These are phyloP conservation scores for Jamesozyma jinghongensis DNA, from an alignment of 805 yeast species.

Conservation along the genomic window DNA sequence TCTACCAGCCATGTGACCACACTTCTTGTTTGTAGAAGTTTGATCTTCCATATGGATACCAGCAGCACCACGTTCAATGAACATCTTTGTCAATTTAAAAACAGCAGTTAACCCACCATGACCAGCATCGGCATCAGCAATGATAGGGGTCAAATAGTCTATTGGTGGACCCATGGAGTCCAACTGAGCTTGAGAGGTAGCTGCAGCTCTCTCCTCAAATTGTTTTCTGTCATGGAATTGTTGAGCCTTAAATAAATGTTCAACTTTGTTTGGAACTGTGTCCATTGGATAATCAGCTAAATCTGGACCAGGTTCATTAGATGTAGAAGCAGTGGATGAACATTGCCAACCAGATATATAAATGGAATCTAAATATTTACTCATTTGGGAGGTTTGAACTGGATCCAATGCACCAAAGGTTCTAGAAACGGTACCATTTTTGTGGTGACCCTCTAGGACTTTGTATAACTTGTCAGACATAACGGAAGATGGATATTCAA, in stretches of 20 bases:
- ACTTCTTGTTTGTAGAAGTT: conserved; percentile 97
- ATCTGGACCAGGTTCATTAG: conserved; percentile 97
- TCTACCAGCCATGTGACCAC: conserved; percentile 99
- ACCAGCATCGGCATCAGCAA: conserved; percentile 98
- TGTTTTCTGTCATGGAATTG: conserved; percentile 96
- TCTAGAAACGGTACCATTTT: conserved; percentile 64
- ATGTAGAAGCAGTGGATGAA: conserved; percentile 93
- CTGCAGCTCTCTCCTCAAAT: conserved; percentile 64
- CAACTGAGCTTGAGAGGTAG: conserved; percentile 47
- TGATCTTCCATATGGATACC: conserved; percentile 98
- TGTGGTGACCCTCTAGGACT: conserved; percentile 53
- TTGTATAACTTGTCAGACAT: conserved; percentile 78
- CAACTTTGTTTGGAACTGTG: conserved; percentile 97
- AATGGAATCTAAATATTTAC: conserved; percentile 83
- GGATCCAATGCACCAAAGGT: conserved; percentile 97
- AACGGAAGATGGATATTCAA: conserved; percentile 63
- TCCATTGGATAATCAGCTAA: conserved; percentile 98
- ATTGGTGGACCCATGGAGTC: conserved; percentile 63
- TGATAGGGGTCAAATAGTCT: conserved; percentile 87
- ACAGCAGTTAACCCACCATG: conserved; percentile 98
- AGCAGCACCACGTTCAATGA: conserved; percentile 97
- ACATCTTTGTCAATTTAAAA: conserved; percentile 88
- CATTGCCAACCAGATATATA: conserved; percentile 99
- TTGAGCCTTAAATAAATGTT: conserved; percentile 94
- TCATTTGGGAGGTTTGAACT: conserved; percentile 93